Evolutionary conservation across 306 rosid species (phyloP).

Genomic region (Prinsepia uniflora): DNA sequence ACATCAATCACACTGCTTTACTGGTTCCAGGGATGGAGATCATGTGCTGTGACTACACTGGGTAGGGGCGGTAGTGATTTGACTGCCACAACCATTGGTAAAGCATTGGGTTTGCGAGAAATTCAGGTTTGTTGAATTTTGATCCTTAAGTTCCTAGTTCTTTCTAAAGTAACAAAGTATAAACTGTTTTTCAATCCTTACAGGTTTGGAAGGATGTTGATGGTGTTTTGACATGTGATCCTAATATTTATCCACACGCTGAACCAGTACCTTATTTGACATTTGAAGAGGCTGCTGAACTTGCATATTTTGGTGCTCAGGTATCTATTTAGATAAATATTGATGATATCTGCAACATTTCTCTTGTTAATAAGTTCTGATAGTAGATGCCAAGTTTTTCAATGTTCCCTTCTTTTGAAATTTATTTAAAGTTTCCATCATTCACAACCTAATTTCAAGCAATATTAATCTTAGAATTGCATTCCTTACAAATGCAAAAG

Average conservation of each 20-base stretch:
- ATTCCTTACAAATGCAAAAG: not conserved
- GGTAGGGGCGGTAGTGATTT: slow-evolving; percentile 99
- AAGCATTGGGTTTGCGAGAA: slow-evolving; percentile 87
- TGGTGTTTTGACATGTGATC: slow-evolving; percentile 95
- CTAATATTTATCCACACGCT: slow-evolving; percentile 65
- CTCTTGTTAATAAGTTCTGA: not conserved
- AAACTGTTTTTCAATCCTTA: slow-evolving; percentile 25
- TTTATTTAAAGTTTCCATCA: not conserved
- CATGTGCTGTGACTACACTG: slow-evolving; percentile 89
- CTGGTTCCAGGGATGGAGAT: slow-evolving; percentile 71
- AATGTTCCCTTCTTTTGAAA: not conserved
- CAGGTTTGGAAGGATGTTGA: slow-evolving; percentile 99
- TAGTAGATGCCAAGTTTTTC: not conserved
- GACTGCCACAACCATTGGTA: slow-evolving; percentile 94
- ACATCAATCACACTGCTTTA: not conserved
- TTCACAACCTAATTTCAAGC: not conserved
- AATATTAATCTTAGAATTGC: not conserved
- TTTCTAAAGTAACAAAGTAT: not conserved
- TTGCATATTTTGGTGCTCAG: slow-evolving; percentile 99
- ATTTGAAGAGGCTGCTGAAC: slow-evolving; percentile 97
- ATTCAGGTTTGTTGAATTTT: slow-evolving; percentile 55
- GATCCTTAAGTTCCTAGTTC: not conserved
- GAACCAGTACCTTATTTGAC: slow-evolving; percentile 87
- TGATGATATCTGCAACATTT: not conserved
- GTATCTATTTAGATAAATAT: slow-evolving; percentile 33